Percentiles rank a stretch among this genome's conserved stretches.
phyloP scores from a whole-genome alignment of 1,284 basidiomycete genomes.

The Cryptococcus sp. region DNA sequence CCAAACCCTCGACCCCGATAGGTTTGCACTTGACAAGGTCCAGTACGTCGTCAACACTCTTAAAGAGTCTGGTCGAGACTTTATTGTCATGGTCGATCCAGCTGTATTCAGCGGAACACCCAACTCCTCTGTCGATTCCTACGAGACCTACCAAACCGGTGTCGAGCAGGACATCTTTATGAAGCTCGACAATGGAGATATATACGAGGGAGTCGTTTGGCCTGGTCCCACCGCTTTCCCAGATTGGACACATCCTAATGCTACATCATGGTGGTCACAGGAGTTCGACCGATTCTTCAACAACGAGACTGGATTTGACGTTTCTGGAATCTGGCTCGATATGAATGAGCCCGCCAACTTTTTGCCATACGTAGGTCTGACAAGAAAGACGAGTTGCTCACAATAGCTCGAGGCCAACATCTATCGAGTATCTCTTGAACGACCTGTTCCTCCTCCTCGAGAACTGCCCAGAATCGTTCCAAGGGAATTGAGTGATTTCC shows the following conservation, averaged over 20 bases:
- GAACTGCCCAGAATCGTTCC: conserved; percentile 13
- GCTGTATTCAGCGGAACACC: conserved; percentile 51
- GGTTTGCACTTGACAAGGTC: conserved; percentile 62
- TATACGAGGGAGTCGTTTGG: conserved; percentile 65
- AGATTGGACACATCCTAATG: conserved; percentile 63
- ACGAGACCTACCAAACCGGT: conserved; percentile 58
- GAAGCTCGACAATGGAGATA: conserved; percentile 58
- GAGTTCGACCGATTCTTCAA: conserved; percentile 62
- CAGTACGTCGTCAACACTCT: conserved; percentile 61
- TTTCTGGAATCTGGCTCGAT: conserved; percentile 62
- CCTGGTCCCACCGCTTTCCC: conserved; percentile 62
- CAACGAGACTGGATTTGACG: conserved; percentile 14
- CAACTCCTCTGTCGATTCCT: conserved; percentile 42
- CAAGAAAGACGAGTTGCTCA: background rate
- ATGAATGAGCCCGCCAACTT: conserved; percentile 47
- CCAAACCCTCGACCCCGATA: conserved; percentile 64
- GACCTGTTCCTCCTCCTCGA: conserved; percentile 13
- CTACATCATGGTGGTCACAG: conserved; percentile 58
- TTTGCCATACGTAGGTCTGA: conserved; percentile 16
- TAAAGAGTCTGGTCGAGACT: conserved; percentile 59
- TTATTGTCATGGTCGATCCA: conserved; percentile 69
- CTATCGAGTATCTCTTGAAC: conserved; percentile 18
- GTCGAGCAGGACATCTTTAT: conserved; percentile 58
- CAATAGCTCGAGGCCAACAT: conserved; percentile 23
- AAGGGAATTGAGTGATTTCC: conserved; percentile 10